A percentile compares a stretch with the other conserved stretches of the same genome.
Evolutionary conservation across 2,329 filamentous ascomycete genomes (phyloP).

Genomic region (Xylaria hypoxylon): DNA sequence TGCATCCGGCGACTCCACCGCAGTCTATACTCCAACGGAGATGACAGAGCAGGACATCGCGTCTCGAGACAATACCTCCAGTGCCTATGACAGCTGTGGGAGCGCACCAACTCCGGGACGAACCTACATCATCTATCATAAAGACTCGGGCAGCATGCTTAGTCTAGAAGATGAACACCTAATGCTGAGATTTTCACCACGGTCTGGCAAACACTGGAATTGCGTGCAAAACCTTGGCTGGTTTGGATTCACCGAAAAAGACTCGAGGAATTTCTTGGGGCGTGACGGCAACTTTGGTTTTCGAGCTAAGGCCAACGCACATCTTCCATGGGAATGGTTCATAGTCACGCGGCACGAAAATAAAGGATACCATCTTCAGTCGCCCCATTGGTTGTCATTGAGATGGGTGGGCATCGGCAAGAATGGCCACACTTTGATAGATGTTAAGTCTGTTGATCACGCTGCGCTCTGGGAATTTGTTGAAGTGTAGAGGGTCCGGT

Average conservation of each 20-base stretch:
- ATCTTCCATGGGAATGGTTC: conserved; percentile 19
- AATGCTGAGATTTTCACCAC: not conserved
- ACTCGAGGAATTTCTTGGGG: conserved; percentile 1
- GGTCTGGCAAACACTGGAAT: not conserved
- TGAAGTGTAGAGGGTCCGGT: not conserved
- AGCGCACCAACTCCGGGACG: not conserved
- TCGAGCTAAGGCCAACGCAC: conserved; percentile 4
- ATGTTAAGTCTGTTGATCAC: conserved; percentile 1
- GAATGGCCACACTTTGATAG: not conserved
- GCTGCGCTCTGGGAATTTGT: conserved; percentile 27
- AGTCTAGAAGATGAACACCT: not conserved
- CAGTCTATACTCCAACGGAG: conserved; percentile 14
- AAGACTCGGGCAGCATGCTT: not conserved
- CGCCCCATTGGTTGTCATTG: conserved; percentile 11
- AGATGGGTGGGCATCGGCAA: conserved; percentile 11
- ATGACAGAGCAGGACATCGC: not conserved
- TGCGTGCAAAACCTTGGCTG: conserved; percentile 12
- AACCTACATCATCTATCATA: conserved; percentile 19
- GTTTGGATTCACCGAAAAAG: conserved; percentile 18
- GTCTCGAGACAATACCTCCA: too few relatives aligned
- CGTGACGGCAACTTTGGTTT: conserved; percentile 11
- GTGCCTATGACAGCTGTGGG: not conserved
- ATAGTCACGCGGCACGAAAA: not conserved
- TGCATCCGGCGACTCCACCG: not conserved
- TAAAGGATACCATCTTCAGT: conserved; percentile 13